These are phyloP conservation scores for Ophiostoma angusticollis DNA, from an alignment of 2,329 filamentous ascomycete genomes.

Conservation along the genomic window DNA sequence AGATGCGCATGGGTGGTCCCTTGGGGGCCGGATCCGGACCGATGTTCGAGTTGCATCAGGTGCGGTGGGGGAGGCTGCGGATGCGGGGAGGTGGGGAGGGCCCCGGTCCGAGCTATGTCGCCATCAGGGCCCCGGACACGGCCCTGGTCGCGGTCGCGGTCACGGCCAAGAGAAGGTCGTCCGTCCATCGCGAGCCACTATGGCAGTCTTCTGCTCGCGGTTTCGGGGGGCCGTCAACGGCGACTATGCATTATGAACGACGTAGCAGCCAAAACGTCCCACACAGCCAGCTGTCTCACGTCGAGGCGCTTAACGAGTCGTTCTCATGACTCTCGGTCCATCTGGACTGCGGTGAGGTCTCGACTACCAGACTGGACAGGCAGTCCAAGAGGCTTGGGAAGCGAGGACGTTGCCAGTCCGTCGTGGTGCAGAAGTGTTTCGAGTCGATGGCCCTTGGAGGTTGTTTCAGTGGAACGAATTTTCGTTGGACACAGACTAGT, in stretches of 20 bases:
- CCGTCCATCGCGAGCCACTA: slow-evolving; percentile 18
- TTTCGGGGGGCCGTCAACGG: background rate
- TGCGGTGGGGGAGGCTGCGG: slow-evolving; percentile 10
- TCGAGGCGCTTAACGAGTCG: slow-evolving; percentile 2
- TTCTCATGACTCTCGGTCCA: slow-evolving; percentile 5
- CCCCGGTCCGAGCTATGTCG: background rate
- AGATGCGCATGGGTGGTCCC: slow-evolving; percentile 6
- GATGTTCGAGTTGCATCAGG: slow-evolving; percentile 10
- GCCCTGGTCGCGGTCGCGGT: slow-evolving; percentile 13
- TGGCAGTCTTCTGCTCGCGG: background rate
- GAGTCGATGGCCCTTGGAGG: too few relatives aligned
- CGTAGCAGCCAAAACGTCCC: background rate
- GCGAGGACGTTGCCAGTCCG: too few relatives aligned
- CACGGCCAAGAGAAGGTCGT: slow-evolving; percentile 16
- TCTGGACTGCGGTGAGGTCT: background rate
- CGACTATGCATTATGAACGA: background rate
- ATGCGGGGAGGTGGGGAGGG: slow-evolving; percentile 2
- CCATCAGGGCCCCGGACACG: slow-evolving; percentile 7
- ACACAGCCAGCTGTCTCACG: background rate
- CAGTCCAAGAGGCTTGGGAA: too few relatives aligned
- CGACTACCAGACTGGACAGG: too few relatives aligned
- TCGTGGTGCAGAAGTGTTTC: too few relatives aligned
- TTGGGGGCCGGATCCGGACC: background rate
- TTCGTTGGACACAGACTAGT: too few relatives aligned
- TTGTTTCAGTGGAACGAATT: too few relatives aligned